Conservation (phyloP, 805 yeast genomes). For the Tetrapisispora nanseiensis region DNA sequence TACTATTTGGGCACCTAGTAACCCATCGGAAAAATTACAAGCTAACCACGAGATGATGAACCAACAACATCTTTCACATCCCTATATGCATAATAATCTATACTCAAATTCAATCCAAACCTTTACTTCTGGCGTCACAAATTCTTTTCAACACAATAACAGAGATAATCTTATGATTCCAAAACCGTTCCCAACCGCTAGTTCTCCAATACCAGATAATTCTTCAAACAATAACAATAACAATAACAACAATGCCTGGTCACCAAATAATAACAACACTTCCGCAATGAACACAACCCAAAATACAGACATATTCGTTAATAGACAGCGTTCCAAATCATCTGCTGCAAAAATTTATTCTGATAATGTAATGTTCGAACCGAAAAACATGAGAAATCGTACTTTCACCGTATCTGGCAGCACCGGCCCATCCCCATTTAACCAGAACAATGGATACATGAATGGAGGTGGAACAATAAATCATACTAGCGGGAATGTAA, state of each 20-base stretch:
- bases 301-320: neutral
- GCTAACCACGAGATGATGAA: slow-evolving; percentile 2
- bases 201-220: slow-evolving; percentile 1
- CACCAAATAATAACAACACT: neutral
- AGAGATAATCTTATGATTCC: slow-evolving; percentile 4
- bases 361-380: slow-evolving; percentile 21
- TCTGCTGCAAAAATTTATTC: slow-evolving; percentile 27
- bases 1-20: slow-evolving; percentile 20
- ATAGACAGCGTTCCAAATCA: slow-evolving; percentile 26
- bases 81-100: slow-evolving; percentile 1
- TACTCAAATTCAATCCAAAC: neutral
- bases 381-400: slow-evolving; percentile 2
- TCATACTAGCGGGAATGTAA: neutral
- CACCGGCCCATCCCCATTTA: neutral
- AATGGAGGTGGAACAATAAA: neutral
- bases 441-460: neutral
- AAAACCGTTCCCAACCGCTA: slow-evolving; percentile 3
- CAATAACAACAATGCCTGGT: slow-evolving; percentile 4
- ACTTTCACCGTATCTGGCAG: slow-evolving; percentile 1
- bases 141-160: neutral
- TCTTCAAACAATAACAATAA: neutral
- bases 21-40: slow-evolving; percentile 8
- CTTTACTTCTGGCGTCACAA: neutral
- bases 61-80: slow-evolving; percentile 1
- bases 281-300: neutral